phyloP scores from a whole-genome alignment of 2,329 filamentous ascomycete species.

The Microsporum ferrugineum region DNA sequence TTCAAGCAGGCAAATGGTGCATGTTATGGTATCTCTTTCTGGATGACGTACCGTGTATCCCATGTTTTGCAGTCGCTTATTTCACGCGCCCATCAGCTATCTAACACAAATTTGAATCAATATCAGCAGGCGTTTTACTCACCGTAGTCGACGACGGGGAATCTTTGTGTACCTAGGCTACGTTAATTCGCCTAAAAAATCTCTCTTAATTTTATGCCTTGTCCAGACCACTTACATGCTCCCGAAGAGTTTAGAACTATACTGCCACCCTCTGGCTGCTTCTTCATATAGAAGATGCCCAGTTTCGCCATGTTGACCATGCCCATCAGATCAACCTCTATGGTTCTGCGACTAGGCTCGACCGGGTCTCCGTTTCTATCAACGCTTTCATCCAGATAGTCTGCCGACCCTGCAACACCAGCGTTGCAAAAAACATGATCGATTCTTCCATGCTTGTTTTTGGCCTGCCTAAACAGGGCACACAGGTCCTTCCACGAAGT shows the following conservation, averaged over 20 bases:
- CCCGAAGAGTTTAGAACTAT: constrained; percentile 46
- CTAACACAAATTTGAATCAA: neutral
- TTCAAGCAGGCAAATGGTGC: no score
- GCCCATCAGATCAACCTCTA: constrained; percentile 44
- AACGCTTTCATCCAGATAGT: constrained; percentile 39
- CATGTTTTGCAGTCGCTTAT: constrained; percentile 44
- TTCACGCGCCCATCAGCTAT: neutral
- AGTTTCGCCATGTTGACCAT: constrained; percentile 42
- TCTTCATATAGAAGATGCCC: constrained; percentile 41
- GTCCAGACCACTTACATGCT: constrained; percentile 15
- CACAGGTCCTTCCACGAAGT: constrained; percentile 41
- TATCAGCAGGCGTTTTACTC: constrained; percentile 21
- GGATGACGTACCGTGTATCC: constrained; percentile 34
- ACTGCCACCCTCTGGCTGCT: constrained; percentile 39
- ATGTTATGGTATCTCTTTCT: no score
- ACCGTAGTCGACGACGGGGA: constrained; percentile 42
- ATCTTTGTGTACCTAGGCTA: constrained; percentile 32
- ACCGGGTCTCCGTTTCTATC: constrained; percentile 41
- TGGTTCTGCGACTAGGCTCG: constrained; percentile 32
- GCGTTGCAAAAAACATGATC: constrained; percentile 46
- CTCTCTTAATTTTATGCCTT: no score
- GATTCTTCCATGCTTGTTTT: constrained; percentile 32
- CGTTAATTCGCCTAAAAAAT: neutral
- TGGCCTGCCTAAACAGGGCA: constrained; percentile 42
- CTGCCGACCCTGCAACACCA: constrained; percentile 38